phyloP scores from a whole-genome alignment of 768 basidiomycete species.

The Chalciporus sphaerocephalus region DNA sequence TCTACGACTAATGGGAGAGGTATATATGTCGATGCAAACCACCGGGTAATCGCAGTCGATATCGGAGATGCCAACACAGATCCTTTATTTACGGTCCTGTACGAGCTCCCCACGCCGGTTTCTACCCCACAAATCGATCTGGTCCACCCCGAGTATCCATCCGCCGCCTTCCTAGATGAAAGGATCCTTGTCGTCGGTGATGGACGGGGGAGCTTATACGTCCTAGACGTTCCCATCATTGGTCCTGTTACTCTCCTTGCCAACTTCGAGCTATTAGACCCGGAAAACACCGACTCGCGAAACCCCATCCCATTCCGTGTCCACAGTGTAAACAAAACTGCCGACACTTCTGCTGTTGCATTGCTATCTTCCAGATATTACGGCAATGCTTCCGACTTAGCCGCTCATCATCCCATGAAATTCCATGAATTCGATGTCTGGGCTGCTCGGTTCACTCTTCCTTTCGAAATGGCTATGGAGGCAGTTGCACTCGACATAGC shows the following conservation, averaged over 20 bases:
- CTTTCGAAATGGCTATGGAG: slow-evolving; percentile 31
- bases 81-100: slow-evolving; percentile 54
- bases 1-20: slow-evolving; percentile 44
- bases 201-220: slow-evolving; percentile 64
- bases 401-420: slow-evolving; percentile 19
- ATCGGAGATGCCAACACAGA: slow-evolving; percentile 44
- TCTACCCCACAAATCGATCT: slow-evolving; percentile 36
- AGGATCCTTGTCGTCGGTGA: slow-evolving; percentile 57
- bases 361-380: slow-evolving; percentile 61
- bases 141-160: slow-evolving; percentile 70
- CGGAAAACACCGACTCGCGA: slow-evolving; percentile 19
- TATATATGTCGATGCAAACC: slow-evolving; percentile 64
- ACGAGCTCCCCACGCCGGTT: slow-evolving; percentile 56
- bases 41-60: slow-evolving; percentile 56
- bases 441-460: slow-evolving; percentile 51
- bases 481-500: slow-evolving; percentile 44
- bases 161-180: slow-evolving; percentile 52
- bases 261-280: slow-evolving; percentile 42
- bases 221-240: slow-evolving; percentile 42
- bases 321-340: slow-evolving; percentile 32
- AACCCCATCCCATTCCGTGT: slow-evolving; percentile 37
- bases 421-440: slow-evolving; percentile 60
- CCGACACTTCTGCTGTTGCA: slow-evolving; percentile 40
- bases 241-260: slow-evolving; percentile 47
- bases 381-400: slow-evolving; percentile 20